Base-by-base conservation (phyloP, 345 rosid genomes). In the Populus ilicifolia region DNA sequence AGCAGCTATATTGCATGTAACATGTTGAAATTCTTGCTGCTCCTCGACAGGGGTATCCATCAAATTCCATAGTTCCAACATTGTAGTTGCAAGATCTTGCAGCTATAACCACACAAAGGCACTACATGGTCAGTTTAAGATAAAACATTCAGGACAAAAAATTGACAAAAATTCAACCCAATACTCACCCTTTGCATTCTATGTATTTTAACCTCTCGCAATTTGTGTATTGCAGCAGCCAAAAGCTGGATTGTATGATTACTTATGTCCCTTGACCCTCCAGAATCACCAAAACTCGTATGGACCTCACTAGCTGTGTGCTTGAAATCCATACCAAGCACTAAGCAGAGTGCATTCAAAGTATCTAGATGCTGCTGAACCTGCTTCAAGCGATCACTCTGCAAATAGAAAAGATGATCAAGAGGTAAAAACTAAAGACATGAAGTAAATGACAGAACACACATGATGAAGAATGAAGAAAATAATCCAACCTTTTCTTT, bases 21-120 rank as follows among this genome's bases (percentile, higher is more conserved):
- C 93, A 80, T 86, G 89, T 77, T 88, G 97, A 84, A 91, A 96
- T 83, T 80, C 81, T 86, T 91, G 97, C 75, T 96, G 99, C 86
- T 96, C 98, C 77, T 94, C 98, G 72, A 90, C 64, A 69, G 98
- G 99, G 70, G 98, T 96, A 74, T 96, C 99, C 99, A 96, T 94
- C 91, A 94, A 83, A 83, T 94, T 87, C 98, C 99, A 96, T 72
- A 96, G 88, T 87, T 91, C 96, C 85, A 96, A 81, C 94, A 96
- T 89, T 66, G 94, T 85, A 48, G 94, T 88, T 72, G 97, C 98
- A 71, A 92, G 93, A 84, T 96, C 99, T 94, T 96, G 99, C 67
- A 96, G 97, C 99, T 96, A 88, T 80, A 76, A 80, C 62, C 33
- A 43, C 17, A 73, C 17, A 75, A 79, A 67, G 25, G 17, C 73